Percentiles rank a stretch among this genome's conserved stretches.
Conservation (phyloP, 345 rosid species). For the Gossypium ekmanianum region DNA sequence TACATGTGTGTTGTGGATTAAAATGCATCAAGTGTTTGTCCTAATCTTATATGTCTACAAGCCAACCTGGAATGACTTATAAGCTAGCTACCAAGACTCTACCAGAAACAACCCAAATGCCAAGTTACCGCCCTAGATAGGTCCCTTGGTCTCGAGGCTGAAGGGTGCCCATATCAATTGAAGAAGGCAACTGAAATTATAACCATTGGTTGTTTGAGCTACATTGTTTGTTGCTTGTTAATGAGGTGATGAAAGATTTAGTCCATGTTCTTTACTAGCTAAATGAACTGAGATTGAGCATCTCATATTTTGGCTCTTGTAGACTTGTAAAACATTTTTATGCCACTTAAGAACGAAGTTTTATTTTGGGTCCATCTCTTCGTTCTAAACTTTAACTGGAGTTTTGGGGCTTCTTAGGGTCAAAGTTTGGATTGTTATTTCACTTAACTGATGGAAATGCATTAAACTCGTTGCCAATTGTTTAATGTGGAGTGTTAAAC, state of each 20-base stretch:
- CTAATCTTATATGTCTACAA: background rate
- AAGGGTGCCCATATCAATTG: slow-evolving; percentile 1
- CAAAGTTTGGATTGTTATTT: background rate
- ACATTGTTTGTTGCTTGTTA: background rate
- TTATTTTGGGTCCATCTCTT: background rate
- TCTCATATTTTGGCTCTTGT: background rate
- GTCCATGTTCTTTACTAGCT: background rate
- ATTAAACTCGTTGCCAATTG: background rate
- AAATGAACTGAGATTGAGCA: background rate
- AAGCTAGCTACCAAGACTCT: background rate
- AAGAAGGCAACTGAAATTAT: background rate
- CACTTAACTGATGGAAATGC: background rate
- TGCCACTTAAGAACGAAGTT: background rate
- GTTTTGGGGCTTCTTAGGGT: background rate
- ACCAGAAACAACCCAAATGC: background rate
- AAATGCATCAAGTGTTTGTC: background rate
- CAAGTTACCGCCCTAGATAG: background rate
- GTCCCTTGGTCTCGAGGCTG: background rate
- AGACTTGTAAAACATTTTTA: background rate
- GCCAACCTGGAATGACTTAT: background rate
- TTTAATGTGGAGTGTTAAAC: background rate
- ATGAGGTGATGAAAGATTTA: background rate
- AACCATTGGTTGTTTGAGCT: background rate
- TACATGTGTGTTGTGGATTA: background rate
- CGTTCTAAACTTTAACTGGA: background rate